These are phyloP conservation scores for Neovahlkampfia damariscottae DNA, from an alignment of 78 protist genomes.

Conservation along the genomic window DNA sequence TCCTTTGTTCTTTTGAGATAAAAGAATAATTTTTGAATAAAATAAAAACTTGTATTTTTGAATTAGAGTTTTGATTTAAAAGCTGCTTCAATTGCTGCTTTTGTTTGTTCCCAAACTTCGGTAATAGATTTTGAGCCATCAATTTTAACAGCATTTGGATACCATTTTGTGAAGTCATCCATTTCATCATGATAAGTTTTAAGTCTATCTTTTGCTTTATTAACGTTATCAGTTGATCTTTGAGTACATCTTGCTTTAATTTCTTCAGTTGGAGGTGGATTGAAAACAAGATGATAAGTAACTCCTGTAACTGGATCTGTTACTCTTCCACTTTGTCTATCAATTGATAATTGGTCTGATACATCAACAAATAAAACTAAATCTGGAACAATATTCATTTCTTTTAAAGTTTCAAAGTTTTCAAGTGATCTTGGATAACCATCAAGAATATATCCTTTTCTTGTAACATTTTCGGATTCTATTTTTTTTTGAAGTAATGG, in stretches of 20 bases:
- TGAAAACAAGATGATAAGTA: conserved; percentile 46
- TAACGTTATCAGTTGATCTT: conserved; percentile 43
- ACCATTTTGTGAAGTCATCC: neutral
- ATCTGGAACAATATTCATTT: conserved; percentile 15
- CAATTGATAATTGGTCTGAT: conserved; percentile 20
- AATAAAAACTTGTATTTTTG: too few relatives aligned
- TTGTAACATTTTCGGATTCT: neutral
- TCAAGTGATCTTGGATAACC: conserved; percentile 53
- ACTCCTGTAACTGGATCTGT: conserved; percentile 41
- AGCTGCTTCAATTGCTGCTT: too few relatives aligned
- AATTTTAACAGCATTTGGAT: too few relatives aligned
- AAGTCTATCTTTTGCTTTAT: conserved; percentile 17
- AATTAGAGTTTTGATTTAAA: too few relatives aligned
- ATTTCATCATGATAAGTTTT: conserved; percentile 17
- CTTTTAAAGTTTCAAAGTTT: conserved; percentile 28
- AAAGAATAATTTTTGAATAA: too few relatives aligned
- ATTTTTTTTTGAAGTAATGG: conserved; percentile 6
- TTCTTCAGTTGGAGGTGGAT: conserved; percentile 31
- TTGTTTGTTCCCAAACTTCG: too few relatives aligned
- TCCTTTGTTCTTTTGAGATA: too few relatives aligned
- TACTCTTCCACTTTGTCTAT: conserved; percentile 39
- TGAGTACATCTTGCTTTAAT: conserved; percentile 24
- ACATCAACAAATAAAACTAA: conserved; percentile 31
- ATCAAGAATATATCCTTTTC: conserved; percentile 52
- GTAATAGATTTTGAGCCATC: too few relatives aligned